Evolutionary conservation across 495 filamentous ascomycete species (phyloP).

Genomic region (Acidomyces sp.): DNA sequence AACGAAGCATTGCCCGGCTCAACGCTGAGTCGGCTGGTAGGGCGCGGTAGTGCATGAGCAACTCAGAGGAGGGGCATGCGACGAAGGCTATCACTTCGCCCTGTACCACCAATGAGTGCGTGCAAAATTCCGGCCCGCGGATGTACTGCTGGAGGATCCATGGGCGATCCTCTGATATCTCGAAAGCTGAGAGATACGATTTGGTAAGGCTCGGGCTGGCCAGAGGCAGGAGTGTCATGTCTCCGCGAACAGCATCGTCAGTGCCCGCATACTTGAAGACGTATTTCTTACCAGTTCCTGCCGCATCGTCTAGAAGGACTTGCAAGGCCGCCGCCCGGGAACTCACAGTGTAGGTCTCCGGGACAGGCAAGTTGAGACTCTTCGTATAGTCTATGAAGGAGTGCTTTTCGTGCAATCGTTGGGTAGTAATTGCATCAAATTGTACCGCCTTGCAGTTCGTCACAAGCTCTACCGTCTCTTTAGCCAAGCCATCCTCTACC

Average conservation of each 20-base stretch:
- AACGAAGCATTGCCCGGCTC: conserved; percentile 43
- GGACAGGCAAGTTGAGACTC: conserved; percentile 40
- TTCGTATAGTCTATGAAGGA: conserved; percentile 43
- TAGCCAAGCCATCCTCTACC: conserved; percentile 51
- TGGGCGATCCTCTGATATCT: conserved; percentile 42
- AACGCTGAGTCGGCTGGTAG: conserved; percentile 41
- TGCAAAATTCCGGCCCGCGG: conserved; percentile 51
- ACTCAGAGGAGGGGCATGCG: conserved; percentile 42
- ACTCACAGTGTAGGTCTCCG: conserved; percentile 46
- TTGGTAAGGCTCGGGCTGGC: conserved; percentile 41
- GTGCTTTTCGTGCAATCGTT: conserved; percentile 43
- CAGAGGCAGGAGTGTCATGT: conserved; percentile 45
- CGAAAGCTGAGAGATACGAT: conserved; percentile 38
- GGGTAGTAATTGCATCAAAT: conserved; percentile 36
- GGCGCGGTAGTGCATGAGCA: conserved; percentile 50
- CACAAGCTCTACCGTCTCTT: conserved; percentile 44
- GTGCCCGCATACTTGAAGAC: conserved; percentile 48
- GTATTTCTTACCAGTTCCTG: conserved; percentile 36
- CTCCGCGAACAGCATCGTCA: conserved; percentile 32
- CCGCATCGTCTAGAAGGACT: conserved; percentile 39
- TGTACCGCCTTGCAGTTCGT: conserved; percentile 51
- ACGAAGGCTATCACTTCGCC: conserved; percentile 51
- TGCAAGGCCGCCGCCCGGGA: conserved; percentile 42
- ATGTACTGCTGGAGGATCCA: conserved; percentile 61
- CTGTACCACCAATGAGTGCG: conserved; percentile 49